Base-by-base conservation (phyloP, 306 rosid species). In the Biancaea sappan region DNA sequence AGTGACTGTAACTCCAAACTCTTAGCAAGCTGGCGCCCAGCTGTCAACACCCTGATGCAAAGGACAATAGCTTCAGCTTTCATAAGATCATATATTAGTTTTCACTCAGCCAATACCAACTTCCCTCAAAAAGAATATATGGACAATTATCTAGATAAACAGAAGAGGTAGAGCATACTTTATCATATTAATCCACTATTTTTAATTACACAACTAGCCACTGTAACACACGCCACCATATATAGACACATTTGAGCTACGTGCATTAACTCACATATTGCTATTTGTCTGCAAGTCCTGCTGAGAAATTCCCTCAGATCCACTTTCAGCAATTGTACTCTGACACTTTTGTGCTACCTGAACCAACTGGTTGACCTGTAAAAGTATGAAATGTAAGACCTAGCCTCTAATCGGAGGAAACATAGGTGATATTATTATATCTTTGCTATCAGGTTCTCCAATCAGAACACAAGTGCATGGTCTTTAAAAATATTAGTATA, bases 1-100 rank as follows among this genome's bases (percentile, higher is more conserved):
- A 94, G 79, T 0, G 97, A 88, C 83, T 88, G 98, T 70, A 91
- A 80, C 86, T 94, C 98, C 88, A 91, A 84, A 81, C 86, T 82
- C 90, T 94, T 94, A 0, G 97, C 92, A 38, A 94, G 96, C 84
- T 94, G 98, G 47, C 97, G 94, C 21, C 97, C 92, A n/a, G 97
- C 94, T 8, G 92, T 76, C 72, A 94, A 82, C 40, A 94, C 96
- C 98, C 98, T 94, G 71, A 72, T 66, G 63, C 25, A 72, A 75
- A 73, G 25, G 77, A 67, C 29, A 69, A 54, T 38, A 79, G 59
- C 66, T 47, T 28, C 53, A 59, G 51, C 73, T 15, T 28, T 5
- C 21, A 8, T 24, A 11, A 37, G 51, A 35, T 16, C 21, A 21
- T 46, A 22, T n/a, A 41, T 43, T 80, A 75, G 31, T 9, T n/a